Evolutionary conservation across 148 eudicot genomes (phyloP).

Genomic region (Mesembryanthemum crystallinum): DNA sequence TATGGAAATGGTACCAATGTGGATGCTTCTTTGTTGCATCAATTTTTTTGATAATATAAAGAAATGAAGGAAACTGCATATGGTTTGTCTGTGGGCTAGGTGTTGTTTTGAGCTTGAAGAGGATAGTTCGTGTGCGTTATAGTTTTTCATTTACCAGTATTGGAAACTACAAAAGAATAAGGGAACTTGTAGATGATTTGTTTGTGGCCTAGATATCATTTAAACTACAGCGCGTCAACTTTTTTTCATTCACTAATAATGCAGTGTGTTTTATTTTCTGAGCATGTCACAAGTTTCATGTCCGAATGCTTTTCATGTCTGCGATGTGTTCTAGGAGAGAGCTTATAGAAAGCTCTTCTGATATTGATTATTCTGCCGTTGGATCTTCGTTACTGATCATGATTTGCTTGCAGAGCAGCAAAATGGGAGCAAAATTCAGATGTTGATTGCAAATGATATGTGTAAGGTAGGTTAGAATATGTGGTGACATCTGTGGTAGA

Average conservation of each 20-base stretch:
- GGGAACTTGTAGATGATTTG: too few relatives aligned
- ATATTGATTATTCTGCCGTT: background rate
- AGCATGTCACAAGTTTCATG: background rate
- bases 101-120: background rate
- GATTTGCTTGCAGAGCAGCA: slow-evolving; percentile 16
- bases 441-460: background rate
- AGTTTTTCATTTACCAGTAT: too few relatives aligned
- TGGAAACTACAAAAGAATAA: too few relatives aligned
- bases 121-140: too few relatives aligned
- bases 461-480: background rate
- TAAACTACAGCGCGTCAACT: background rate
- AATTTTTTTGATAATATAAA: background rate
- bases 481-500: too few relatives aligned
- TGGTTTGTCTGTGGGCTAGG: background rate
- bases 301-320: background rate
- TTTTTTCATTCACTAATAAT: background rate
- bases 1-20: background rate
- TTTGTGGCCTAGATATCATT: background rate
- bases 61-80: background rate
- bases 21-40: too few relatives aligned
- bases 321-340: too few relatives aligned
- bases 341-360: background rate
- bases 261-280: slow-evolving; percentile 2
- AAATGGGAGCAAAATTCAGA: background rate
- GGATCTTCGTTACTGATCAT: background rate